A percentile compares a stretch with the other conserved stretches of the same genome.
These are phyloP conservation scores for Geotrichum aggregatum DNA, from an alignment of 1,139 yeast species.

Conservation along the genomic window DNA sequence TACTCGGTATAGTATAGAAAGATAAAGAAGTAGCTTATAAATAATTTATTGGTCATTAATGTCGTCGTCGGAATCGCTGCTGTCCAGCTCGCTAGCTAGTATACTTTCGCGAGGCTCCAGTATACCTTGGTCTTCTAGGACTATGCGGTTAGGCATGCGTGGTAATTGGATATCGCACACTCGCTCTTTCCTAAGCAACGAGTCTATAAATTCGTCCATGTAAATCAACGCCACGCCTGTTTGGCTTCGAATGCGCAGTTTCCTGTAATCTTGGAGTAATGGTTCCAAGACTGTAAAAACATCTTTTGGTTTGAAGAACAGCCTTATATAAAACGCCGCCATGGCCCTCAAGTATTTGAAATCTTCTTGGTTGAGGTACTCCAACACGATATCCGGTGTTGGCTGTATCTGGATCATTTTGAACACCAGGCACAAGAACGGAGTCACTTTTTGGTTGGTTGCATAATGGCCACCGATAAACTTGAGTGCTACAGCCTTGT, in stretches of 20 bases:
- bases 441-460: constrained; percentile 50
- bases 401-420: constrained; percentile 65
- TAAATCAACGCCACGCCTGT: constrained; percentile 40
- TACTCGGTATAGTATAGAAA: too few species aligned
- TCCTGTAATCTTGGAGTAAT: constrained; percentile 52
- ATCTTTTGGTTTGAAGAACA: constrained; percentile 46
- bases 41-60: constrained; percentile 14
- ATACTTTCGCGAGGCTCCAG: constrained; percentile 40
- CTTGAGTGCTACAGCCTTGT: constrained; percentile 43
- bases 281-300: constrained; percentile 53
- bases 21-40: background rate
- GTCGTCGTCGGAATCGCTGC: constrained; percentile 24
- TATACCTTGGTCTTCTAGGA: constrained; percentile 41
- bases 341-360: constrained; percentile 67
- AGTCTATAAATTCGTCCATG: constrained; percentile 62
- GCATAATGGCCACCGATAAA: constrained; percentile 50
- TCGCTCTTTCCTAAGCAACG: constrained; percentile 47
- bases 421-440: constrained; percentile 61
- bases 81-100: constrained; percentile 34
- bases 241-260: constrained; percentile 41
- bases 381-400: constrained; percentile 47
- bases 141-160: constrained; percentile 45
- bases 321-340: constrained; percentile 54
- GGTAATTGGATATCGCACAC: constrained; percentile 62
- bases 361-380: constrained; percentile 52